A percentile compares a stretch with the other conserved stretches of the same genome.
These are phyloP conservation scores for Rhizopus delemar DNA, from an alignment of 371 early-diverging fungal species.

Conservation along the genomic window DNA sequence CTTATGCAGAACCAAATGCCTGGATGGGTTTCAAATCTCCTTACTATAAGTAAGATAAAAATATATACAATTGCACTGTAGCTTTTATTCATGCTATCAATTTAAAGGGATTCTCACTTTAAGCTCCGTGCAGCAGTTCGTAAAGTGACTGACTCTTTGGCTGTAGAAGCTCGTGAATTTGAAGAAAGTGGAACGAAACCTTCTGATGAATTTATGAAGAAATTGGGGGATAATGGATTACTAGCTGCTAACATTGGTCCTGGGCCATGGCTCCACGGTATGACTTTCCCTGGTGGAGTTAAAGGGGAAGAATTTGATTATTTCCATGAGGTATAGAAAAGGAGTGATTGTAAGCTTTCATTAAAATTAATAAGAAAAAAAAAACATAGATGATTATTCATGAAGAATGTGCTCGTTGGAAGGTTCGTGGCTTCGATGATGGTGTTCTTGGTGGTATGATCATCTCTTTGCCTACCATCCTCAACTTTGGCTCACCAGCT, in stretches of 20 bases:
- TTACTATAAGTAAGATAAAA: slow-evolving; percentile 48
- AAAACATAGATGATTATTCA: slow-evolving; percentile 61
- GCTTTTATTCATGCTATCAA: background rate
- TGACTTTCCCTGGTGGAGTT: slow-evolving; percentile 52
- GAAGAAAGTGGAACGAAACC: slow-evolving; percentile 53
- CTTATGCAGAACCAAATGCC: slow-evolving; percentile 56
- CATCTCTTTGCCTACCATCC: slow-evolving; percentile 63
- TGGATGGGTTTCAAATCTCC: slow-evolving; percentile 58
- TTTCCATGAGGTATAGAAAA: slow-evolving; percentile 58
- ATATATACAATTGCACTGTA: background rate
- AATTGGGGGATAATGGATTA: slow-evolving; percentile 42
- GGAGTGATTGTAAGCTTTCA: background rate
- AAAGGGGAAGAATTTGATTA: slow-evolving; percentile 64
- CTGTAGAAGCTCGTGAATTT: slow-evolving; percentile 36
- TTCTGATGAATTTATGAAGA: slow-evolving; percentile 49
- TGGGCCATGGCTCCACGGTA: slow-evolving; percentile 38
- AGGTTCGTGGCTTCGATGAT: slow-evolving; percentile 46
- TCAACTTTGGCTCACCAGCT: slow-evolving; percentile 46
- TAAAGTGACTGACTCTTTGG: slow-evolving; percentile 42
- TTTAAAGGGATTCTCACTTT: slow-evolving; percentile 51
- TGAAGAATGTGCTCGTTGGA: slow-evolving; percentile 75
- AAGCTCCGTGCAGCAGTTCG: slow-evolving; percentile 44
- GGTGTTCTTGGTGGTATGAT: slow-evolving; percentile 52
- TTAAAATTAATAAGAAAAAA: background rate
- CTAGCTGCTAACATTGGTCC: slow-evolving; percentile 40